These are phyloP conservation scores for Artemisia argyi DNA, from an alignment of 129 eudicot genomes.

Conservation along the genomic window DNA sequence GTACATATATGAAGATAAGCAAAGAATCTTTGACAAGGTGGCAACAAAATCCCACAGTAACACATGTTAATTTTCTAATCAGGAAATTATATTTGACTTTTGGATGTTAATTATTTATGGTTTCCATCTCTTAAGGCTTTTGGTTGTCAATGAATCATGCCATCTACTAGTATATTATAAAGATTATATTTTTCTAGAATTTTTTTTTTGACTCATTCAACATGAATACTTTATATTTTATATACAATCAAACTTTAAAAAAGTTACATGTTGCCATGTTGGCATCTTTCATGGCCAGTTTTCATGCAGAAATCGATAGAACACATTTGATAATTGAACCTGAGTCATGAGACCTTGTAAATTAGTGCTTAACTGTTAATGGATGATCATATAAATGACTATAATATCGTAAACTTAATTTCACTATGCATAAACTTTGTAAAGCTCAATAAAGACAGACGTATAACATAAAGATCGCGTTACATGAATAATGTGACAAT, in stretches of 20 bases:
- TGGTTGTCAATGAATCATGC: slow-evolving; percentile 31
- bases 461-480: too few relatives aligned
- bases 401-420: too few relatives aligned
- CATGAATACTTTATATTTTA: neutral
- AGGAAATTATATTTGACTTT: slow-evolving; percentile 20
- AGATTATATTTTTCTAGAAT: neutral
- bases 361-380: neutral
- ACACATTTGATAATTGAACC: too few relatives aligned
- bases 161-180: slow-evolving; percentile 3
- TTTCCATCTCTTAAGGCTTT: slow-evolving; percentile 19
- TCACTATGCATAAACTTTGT: too few relatives aligned
- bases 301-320: neutral
- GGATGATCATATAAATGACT: neutral
- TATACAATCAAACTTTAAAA: slow-evolving; percentile 10
- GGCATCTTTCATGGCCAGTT: neutral
- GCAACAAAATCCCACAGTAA: neutral
- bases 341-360: too few relatives aligned
- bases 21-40: slow-evolving; percentile 11
- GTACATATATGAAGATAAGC: slow-evolving; percentile 6
- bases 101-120: slow-evolving; percentile 19
- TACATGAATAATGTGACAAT: too few relatives aligned
- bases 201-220: slow-evolving; percentile 21
- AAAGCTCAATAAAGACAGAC: too few relatives aligned
- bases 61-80: slow-evolving; percentile 18
- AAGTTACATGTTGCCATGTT: neutral